phyloP scores from a whole-genome alignment of 805 yeast species.

The Pichia ethanolica region DNA sequence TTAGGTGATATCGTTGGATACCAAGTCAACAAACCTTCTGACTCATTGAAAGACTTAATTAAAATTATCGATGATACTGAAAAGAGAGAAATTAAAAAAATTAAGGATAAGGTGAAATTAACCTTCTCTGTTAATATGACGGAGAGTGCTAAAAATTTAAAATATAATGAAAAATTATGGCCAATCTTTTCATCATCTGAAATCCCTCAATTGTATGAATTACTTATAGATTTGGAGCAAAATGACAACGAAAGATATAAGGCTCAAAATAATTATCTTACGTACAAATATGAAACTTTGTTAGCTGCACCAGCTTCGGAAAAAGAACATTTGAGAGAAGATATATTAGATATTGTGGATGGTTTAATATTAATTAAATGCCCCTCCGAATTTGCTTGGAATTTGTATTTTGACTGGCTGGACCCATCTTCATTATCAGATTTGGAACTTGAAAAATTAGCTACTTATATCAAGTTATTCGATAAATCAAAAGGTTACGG shows the following conservation, averaged over 20 bases:
- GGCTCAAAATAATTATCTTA: conserved; percentile 54
- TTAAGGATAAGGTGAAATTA: conserved; percentile 41
- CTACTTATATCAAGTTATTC: conserved; percentile 49
- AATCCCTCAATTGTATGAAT: conserved; percentile 46
- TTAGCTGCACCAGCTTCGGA: conserved; percentile 39
- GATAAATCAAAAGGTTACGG: conserved; percentile 47
- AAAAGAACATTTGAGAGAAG: conserved; percentile 33
- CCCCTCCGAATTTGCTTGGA: conserved; percentile 62
- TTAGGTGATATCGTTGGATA: conserved; percentile 47
- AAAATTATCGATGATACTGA: conserved; percentile 36
- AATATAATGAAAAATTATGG: conserved; percentile 37
- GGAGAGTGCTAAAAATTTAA: conserved; percentile 23
- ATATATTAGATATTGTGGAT: conserved; percentile 49
- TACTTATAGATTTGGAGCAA: conserved; percentile 45
- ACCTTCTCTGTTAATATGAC: conserved; percentile 39
- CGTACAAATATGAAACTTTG: conserved; percentile 48
- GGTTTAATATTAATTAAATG: conserved; percentile 69
- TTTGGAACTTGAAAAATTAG: conserved; percentile 39
- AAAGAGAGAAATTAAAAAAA: conserved; percentile 31
- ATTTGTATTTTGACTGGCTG: conserved; percentile 60
- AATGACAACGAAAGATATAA: conserved; percentile 54
- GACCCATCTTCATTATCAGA: conserved; percentile 47
- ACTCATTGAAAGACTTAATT: conserved; percentile 38
- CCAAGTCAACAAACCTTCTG: conserved; percentile 38
- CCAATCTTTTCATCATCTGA: conserved; percentile 42